These are phyloP conservation scores for Debaryomyces castellii DNA, from an alignment of 805 yeast species.

Conservation along the genomic window DNA sequence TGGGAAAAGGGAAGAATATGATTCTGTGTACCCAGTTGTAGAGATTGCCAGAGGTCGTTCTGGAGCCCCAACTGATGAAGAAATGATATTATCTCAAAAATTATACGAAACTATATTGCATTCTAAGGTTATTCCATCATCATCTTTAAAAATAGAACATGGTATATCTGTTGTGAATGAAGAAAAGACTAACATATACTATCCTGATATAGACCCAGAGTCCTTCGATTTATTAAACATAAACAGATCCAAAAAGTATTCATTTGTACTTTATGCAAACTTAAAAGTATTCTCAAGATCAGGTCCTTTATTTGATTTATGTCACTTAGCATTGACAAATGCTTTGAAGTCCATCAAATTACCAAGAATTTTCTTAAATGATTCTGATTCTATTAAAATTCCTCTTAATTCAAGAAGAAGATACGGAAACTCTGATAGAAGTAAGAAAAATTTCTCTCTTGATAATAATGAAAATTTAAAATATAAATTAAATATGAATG, in stretches of 20 bases:
- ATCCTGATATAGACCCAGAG: conserved; percentile 19
- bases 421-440: conserved; percentile 38
- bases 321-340: conserved; percentile 64
- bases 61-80: conserved; percentile 86
- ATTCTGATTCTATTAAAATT: conserved; percentile 52
- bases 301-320: conserved; percentile 78
- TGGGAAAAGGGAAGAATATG: conserved; percentile 15
- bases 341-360: conserved; percentile 61
- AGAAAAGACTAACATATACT: conserved; percentile 17
- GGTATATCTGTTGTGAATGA: conserved; percentile 19
- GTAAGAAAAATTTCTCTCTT: conserved; percentile 45
- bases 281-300: conserved; percentile 76
- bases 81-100: conserved; percentile 69
- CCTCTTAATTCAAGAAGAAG: conserved; percentile 52
- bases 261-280: conserved; percentile 63
- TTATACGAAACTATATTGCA: conserved; percentile 60
- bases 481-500: conserved; percentile 39
- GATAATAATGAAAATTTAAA: conserved; percentile 41
- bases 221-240: conserved; percentile 12
- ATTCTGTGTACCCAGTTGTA: conserved; percentile 66
- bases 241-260: conserved; percentile 16
- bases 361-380: conserved; percentile 71
- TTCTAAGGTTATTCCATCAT: conserved; percentile 50
- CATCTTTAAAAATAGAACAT: conserved; percentile 19
- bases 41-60: conserved; percentile 71